phyloP scores from a whole-genome alignment of 2,329 filamentous ascomycete genomes.

The Penicillium sp. region DNA sequence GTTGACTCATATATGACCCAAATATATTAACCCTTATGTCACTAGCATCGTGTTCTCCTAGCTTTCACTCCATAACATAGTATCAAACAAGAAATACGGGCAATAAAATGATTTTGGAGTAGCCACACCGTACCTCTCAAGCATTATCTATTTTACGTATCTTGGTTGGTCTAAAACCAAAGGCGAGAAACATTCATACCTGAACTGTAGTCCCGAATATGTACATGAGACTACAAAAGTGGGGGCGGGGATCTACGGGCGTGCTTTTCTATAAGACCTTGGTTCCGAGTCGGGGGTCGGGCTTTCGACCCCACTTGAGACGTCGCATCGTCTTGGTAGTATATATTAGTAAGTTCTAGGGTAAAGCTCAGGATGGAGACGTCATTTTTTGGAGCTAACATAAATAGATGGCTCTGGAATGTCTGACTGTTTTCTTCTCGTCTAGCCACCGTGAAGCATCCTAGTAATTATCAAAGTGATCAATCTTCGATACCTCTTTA shows the following conservation, averaged over 20 bases:
- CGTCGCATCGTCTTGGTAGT: neutral
- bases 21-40: too few relatives aligned
- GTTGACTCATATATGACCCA: too few relatives aligned
- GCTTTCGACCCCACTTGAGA: neutral
- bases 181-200: neutral
- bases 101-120: too few relatives aligned
- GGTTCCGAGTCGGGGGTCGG: neutral
- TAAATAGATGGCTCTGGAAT: neutral
- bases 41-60: too few relatives aligned
- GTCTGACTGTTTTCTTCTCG: neutral
- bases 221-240: neutral
- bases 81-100: too few relatives aligned
- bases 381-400: neutral
- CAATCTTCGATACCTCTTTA: too few relatives aligned
- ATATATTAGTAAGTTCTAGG: neutral
- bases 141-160: too few relatives aligned
- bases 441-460: too few relatives aligned
- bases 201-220: neutral
- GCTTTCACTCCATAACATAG: too few relatives aligned
- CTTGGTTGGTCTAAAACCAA: too few relatives aligned
- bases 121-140: too few relatives aligned
- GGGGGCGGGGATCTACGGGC: neutral
- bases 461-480: too few relatives aligned
- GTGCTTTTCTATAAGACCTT: neutral
- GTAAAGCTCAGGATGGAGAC: neutral